These are phyloP conservation scores for Ormosia emarginata DNA, from an alignment of 306 rosid genomes.

Conservation along the genomic window DNA sequence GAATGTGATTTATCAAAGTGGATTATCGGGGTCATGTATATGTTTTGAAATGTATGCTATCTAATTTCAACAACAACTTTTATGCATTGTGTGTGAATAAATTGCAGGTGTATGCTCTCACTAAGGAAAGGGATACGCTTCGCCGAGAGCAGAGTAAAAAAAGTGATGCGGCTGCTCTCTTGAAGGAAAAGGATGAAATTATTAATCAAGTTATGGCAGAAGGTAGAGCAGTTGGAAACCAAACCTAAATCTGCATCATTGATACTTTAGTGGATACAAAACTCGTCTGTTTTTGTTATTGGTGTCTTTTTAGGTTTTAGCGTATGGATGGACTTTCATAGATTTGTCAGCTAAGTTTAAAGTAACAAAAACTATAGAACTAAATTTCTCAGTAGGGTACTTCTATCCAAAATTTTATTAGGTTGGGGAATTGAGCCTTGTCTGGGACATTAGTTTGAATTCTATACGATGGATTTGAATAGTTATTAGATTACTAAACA, in stretches of 20 bases:
- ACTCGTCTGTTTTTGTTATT: not conserved
- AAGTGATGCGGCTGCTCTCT: constrained; percentile 95
- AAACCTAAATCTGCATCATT: constrained; percentile 5
- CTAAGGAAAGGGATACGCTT: constrained; percentile 95
- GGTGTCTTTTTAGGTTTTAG: not conserved
- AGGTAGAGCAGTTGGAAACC: constrained; percentile 47
- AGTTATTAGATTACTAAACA: not conserved
- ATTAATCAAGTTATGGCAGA: constrained; percentile 99
- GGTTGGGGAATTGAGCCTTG: not conserved
- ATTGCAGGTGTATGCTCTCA: constrained; percentile 86
- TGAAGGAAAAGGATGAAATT: constrained; percentile 99
- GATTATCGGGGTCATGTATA: constrained; percentile 10
- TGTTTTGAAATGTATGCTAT: constrained; percentile 2
- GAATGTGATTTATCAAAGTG: constrained; percentile 17
- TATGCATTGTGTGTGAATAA: constrained; percentile 18
- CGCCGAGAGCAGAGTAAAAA: constrained; percentile 92
- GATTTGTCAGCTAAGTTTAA: not conserved
- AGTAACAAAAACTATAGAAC: not conserved
- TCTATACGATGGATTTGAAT: not conserved
- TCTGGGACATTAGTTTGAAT: not conserved
- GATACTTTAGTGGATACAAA: not conserved
- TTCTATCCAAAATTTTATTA: not conserved
- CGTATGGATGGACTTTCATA: not conserved
- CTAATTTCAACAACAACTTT: constrained; percentile 3
- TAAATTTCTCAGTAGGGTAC: not conserved